Percentiles rank a stretch among this genome's conserved stretches.
These are phyloP conservation scores for Apiotrichum gracile DNA, from an alignment of 1,284 basidiomycete genomes.

Conservation along the genomic window DNA sequence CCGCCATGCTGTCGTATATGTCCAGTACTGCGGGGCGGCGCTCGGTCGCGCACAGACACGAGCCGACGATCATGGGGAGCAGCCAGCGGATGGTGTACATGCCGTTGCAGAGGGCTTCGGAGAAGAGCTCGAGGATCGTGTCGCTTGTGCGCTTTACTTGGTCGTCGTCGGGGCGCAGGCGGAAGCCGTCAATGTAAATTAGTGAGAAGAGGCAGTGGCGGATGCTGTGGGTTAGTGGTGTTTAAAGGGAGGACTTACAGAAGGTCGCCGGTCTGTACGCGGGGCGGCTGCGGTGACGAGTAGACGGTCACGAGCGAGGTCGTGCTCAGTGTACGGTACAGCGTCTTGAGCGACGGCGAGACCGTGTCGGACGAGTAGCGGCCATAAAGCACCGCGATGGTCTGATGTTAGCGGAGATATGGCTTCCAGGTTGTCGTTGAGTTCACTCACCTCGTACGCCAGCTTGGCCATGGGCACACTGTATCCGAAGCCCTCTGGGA, in stretches of 20 bases:
- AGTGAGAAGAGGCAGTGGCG: slow-evolving; percentile 7
- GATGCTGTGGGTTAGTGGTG: background rate
- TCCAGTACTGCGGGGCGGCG: background rate
- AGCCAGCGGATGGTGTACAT: slow-evolving; percentile 14
- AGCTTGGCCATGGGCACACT: slow-evolving; percentile 6
- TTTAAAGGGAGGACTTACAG: background rate
- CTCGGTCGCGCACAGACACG: background rate
- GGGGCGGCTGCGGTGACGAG: slow-evolving; percentile 6
- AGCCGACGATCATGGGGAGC: slow-evolving; percentile 7
- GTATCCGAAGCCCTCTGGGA: slow-evolving; percentile 9
- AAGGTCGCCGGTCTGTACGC: slow-evolving; percentile 11
- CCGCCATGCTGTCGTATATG: slow-evolving; percentile 11
- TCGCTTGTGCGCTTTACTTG: slow-evolving; percentile 2
- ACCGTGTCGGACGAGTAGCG: background rate
- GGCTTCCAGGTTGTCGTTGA: too few relatives aligned
- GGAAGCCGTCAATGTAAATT: slow-evolving; percentile 7
- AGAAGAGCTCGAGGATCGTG: slow-evolving; percentile 12
- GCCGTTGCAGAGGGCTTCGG: slow-evolving; percentile 8
- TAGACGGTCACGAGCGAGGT: slow-evolving; percentile 8
- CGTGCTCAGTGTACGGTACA: slow-evolving; percentile 3
- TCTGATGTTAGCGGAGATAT: background rate
- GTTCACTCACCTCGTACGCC: background rate
- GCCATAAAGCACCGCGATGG: background rate
- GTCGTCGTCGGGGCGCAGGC: background rate
- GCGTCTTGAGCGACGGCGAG: background rate